phyloP scores from a whole-genome alignment of 306 rosid species.

The Lithocarpus polystachyus region DNA sequence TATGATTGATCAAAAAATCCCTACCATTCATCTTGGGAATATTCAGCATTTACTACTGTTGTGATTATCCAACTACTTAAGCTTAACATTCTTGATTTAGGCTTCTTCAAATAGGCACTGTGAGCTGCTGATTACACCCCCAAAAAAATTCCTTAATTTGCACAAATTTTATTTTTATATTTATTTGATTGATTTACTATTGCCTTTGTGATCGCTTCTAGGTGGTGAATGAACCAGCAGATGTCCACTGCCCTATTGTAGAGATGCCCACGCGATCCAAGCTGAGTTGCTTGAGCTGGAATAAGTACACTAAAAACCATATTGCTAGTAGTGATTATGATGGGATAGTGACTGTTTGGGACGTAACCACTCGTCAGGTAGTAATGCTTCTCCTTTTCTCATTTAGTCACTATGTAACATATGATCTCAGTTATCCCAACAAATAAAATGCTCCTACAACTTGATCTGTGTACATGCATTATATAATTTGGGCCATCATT shows the following conservation, averaged over 20 bases:
- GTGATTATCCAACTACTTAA: background rate
- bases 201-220: constrained; percentile 31
- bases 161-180: background rate
- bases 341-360: constrained; percentile 97
- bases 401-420: background rate
- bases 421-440: background rate
- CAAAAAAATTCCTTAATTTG: too few relatives aligned
- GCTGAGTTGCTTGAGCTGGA: constrained; percentile 99
- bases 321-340: constrained; percentile 98
- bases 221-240: constrained; percentile 92
- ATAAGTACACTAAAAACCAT: constrained; percentile 78
- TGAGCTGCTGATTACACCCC: too few relatives aligned
- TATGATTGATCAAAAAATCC: background rate
- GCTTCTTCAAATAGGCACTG: background rate
- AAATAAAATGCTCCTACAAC: background rate
- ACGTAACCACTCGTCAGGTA: constrained; percentile 88
- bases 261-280: constrained; percentile 96
- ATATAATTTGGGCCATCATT: background rate
- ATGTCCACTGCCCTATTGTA: constrained; percentile 81
- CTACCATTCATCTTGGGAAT: background rate
- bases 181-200: background rate
- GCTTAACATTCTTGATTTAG: background rate
- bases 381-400: background rate
- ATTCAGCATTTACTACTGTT: background rate
- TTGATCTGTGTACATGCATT: background rate